Evolutionary conservation across 2,329 filamentous ascomycete genomes (phyloP), one percentile per base, ranked within the genome.

Genomic region (Hypoxylon sp.): DNA sequence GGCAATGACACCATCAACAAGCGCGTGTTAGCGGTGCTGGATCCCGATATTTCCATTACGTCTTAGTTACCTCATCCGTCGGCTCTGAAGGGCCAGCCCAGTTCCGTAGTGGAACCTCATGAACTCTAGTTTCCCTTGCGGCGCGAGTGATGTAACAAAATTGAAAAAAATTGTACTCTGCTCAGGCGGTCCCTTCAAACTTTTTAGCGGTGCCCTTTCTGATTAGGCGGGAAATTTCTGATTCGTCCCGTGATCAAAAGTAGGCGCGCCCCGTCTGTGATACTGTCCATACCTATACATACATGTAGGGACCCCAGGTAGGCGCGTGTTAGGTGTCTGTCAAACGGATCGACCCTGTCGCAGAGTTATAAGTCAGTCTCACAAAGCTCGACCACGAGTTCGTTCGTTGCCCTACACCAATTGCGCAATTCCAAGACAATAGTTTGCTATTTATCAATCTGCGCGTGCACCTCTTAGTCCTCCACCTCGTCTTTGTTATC

Each of bases 11-110:
- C 50, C 54, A 62, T 57, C 53, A 40, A 22, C 44, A 61, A 64
- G 49, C 54, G 57, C 63, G 60, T 62, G 69, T 51, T 58, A 37
- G 59, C 27, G 56, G 17, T 31, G 50, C 62, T 61, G 51, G 66
- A 60, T 65, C 51, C 59, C 50, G 56, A 64, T 49, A 63, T 77
- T 77, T 75, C 42, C 68, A 77, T 77, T 77, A 77, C 76, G 76
- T 77, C 68, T 76, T 75, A 67, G 65, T 76, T 77, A 77, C 73
- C 71, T 74, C 66, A 76, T 71, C 55, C 61, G 59, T 64, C 17
- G 49, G 42, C 58, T 46, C 61, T 54, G 25, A 37, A 58, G 5
- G 54, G 63, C 60, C 58, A 44, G 55, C 37, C 61, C 56, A 35
- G 61, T 56, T 60, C 62, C 30, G n/a, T 40, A 35, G 68, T 59